phyloP scores from a whole-genome alignment of 768 basidiomycete genomes.

The Termitomyces heimii region DNA sequence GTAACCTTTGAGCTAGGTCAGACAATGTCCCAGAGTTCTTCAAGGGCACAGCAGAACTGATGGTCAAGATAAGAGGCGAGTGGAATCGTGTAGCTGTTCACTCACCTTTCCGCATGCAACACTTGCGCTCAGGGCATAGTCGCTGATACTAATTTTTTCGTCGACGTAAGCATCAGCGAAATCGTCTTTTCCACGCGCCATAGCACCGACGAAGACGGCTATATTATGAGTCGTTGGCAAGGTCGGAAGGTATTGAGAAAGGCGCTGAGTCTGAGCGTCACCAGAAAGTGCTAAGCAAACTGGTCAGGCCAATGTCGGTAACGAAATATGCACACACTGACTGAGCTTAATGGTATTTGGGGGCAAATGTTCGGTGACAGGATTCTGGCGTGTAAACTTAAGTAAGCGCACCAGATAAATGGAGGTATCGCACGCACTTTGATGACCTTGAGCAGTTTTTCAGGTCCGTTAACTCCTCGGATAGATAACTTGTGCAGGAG shows the following conservation, averaged over 20 bases:
- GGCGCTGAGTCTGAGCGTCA: conserved; percentile 74
- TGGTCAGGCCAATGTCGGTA: neutral
- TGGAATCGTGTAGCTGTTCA: neutral
- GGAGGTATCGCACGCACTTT: conserved; percentile 47
- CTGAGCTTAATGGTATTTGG: conserved; percentile 94
- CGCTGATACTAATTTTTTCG: conserved; percentile 94
- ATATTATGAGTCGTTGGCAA: conserved; percentile 85
- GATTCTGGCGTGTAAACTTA: conserved; percentile 56
- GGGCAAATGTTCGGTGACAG: conserved; percentile 90
- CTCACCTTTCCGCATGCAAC: conserved; percentile 95
- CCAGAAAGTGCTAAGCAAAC: conserved; percentile 72
- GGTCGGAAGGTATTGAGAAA: conserved; percentile 81
- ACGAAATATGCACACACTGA: conserved; percentile 31
- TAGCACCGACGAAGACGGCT: conserved; percentile 96
- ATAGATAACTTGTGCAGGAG: conserved; percentile 94
- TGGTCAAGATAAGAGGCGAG: neutral
- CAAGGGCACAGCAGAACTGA: conserved; percentile 86
- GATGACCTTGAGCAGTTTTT: conserved; percentile 95
- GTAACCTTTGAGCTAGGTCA: conserved; percentile 26
- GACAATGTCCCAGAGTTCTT: conserved; percentile 94
- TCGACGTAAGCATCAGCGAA: conserved; percentile 95
- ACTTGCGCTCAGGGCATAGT: conserved; percentile 87
- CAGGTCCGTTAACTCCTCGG: conserved; percentile 92
- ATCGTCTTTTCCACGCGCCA: conserved; percentile 94
- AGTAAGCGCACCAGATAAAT: neutral